phyloP scores from a whole-genome alignment of 106 monocot genomes.

The Platanthera guangdongensis region DNA sequence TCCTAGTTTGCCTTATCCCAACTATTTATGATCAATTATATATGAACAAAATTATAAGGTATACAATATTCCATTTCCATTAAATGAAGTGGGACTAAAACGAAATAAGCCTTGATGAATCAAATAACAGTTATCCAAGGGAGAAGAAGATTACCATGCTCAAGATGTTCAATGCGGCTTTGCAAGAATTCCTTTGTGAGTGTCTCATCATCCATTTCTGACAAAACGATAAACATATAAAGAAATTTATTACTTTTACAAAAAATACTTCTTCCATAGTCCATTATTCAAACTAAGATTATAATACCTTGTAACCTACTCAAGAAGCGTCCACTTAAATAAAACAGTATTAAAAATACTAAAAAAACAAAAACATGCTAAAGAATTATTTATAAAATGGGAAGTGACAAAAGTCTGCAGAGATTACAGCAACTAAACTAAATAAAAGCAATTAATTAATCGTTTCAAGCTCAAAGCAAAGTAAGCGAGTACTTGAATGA shows the following conservation, averaged over 20 bases:
- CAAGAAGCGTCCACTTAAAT: background rate
- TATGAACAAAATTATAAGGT: background rate
- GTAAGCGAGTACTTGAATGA: background rate
- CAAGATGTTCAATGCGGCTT: slow-evolving; percentile 40
- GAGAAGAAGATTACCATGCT: slow-evolving; percentile 34
- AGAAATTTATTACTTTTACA: background rate
- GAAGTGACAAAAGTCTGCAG: background rate
- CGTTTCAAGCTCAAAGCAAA: background rate
- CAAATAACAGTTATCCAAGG: background rate
- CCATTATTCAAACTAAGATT: background rate
- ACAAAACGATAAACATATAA: background rate
- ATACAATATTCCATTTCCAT: background rate
- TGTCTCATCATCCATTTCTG: slow-evolving; percentile 39
- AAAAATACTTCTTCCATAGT: background rate
- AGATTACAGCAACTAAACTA: background rate
- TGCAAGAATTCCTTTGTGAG: slow-evolving; percentile 22
- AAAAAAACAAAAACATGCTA: background rate
- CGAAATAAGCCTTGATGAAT: background rate
- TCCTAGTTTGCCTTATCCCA: background rate
- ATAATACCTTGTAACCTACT: background rate
- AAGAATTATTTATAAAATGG: background rate
- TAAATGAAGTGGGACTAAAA: background rate
- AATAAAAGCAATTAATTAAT: background rate
- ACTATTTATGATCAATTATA: background rate
- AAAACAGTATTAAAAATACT: background rate